phyloP scores from a whole-genome alignment of 1,284 basidiomycete genomes.

The Abortiporus biennis region DNA sequence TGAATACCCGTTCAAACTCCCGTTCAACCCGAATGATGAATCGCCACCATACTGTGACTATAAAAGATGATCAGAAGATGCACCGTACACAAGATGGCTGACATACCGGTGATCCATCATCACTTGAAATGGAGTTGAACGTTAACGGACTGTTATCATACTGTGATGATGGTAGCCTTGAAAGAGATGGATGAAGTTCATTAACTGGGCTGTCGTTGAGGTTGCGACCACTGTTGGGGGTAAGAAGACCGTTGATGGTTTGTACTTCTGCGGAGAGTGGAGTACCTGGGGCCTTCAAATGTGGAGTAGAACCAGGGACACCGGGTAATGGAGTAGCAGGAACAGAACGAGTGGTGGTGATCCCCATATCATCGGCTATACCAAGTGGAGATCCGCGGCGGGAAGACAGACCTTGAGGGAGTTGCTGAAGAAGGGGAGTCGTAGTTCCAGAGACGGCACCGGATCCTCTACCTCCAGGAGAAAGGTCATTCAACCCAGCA shows the following conservation, averaged over 20 bases:
- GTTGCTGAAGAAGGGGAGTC: constrained; percentile 59
- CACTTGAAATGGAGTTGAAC: constrained; percentile 44
- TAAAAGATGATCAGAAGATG: constrained; percentile 10
- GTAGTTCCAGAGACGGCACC: constrained; percentile 48
- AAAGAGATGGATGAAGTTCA: constrained; percentile 66
- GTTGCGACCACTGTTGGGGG: constrained; percentile 43
- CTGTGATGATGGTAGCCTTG: constrained; percentile 53
- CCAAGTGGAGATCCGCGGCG: constrained; percentile 68
- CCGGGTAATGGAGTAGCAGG: constrained; percentile 68
- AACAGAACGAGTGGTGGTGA: constrained; percentile 59
- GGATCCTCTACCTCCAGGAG: constrained; percentile 33
- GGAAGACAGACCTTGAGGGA: constrained; percentile 47
- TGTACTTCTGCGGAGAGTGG: constrained; percentile 59
- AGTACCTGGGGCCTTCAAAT: constrained; percentile 65
- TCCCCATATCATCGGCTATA: constrained; percentile 51
- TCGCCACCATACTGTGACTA: constrained; percentile 53
- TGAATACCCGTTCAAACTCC: constrained; percentile 28
- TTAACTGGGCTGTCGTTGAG: constrained; percentile 41
- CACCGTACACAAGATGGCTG: not conserved
- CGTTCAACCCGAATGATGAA: constrained; percentile 48
- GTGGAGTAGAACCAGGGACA: constrained; percentile 37
- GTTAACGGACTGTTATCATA: constrained; percentile 48
- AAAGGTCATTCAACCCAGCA: constrained; percentile 43
- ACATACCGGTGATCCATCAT: constrained; percentile 37
- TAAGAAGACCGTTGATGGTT: constrained; percentile 52